These are phyloP conservation scores for Amanita muscaria DNA, from an alignment of 768 basidiomycete species.

Conservation along the genomic window DNA sequence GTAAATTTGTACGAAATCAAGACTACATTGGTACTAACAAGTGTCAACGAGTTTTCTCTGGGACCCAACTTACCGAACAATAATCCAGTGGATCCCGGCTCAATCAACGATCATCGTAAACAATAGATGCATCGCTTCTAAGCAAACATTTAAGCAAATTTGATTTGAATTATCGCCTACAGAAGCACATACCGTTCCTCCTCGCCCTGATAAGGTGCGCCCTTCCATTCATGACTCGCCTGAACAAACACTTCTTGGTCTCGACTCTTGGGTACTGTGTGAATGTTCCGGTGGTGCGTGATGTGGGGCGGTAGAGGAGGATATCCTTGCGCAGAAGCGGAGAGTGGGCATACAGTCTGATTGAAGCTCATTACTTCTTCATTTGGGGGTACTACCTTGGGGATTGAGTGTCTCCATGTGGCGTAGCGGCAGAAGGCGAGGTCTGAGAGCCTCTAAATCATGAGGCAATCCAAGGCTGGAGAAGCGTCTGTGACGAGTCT, in stretches of 20 bases:
- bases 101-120: too few species aligned
- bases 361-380: slow-evolving; percentile 40
- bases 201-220: too few species aligned
- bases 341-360: background rate
- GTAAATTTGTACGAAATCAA: too few species aligned
- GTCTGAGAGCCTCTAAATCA: slow-evolving; percentile 46
- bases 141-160: too few species aligned
- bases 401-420: slow-evolving; percentile 67
- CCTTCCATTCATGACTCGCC: slow-evolving; percentile 61
- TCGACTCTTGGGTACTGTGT: slow-evolving; percentile 12
- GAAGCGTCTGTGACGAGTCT: slow-evolving; percentile 15
- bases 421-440: slow-evolving; percentile 56
- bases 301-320: background rate
- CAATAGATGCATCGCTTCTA: too few species aligned
- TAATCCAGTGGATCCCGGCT: too few species aligned
- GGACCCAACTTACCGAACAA: too few species aligned
- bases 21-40: too few species aligned
- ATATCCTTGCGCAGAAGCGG: background rate
- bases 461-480: slow-evolving; percentile 18
- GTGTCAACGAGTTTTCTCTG: too few species aligned
- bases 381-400: slow-evolving; percentile 57
- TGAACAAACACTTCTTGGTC: slow-evolving; percentile 53
- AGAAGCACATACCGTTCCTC: too few species aligned
- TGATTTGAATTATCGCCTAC: too few species aligned
- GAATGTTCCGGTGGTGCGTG: slow-evolving; percentile 5